A percentile compares a stretch with the other conserved stretches of the same genome.
Evolutionary conservation across 441 rosid genomes (phyloP).

Genomic region (Erysimum cheiri): DNA sequence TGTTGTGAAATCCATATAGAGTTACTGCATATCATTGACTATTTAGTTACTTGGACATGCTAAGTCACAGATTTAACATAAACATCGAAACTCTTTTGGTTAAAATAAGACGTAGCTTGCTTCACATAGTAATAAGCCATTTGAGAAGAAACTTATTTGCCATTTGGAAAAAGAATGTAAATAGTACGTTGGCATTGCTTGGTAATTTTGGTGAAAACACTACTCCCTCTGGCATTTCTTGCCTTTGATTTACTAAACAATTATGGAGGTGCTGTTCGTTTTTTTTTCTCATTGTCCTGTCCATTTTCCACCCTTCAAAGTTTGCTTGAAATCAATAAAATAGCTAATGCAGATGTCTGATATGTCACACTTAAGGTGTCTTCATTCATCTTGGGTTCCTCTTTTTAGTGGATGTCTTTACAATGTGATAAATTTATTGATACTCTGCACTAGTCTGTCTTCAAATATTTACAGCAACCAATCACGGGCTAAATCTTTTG

Average conservation of each 20-base stretch:
- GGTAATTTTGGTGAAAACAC: constrained; percentile 21
- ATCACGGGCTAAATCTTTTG: constrained; percentile 17
- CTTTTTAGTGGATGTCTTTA: constrained; percentile 4
- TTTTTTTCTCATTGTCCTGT: constrained; percentile 16
- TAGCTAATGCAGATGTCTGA: constrained; percentile 23
- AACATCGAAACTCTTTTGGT: constrained; percentile 24
- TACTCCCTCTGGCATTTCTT: constrained; percentile 17
- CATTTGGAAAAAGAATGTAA: constrained; percentile 1
- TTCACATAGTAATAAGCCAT: constrained; percentile 15
- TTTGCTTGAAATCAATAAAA: constrained; percentile 23
- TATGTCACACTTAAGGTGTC: constrained; percentile 16
- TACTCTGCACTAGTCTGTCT: constrained; percentile 8
- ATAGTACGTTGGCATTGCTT: constrained; percentile 9
- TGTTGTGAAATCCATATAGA: constrained; percentile 9
- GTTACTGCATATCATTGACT: constrained; percentile 19
- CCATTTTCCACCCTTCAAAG: constrained; percentile 1
- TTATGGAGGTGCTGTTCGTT: constrained; percentile 15
- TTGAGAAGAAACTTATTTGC: constrained; percentile 9
- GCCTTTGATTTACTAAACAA: constrained; percentile 2
- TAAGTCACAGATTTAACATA: constrained; percentile 11
- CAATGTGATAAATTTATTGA: constrained; percentile 11
- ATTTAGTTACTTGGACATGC: constrained; percentile 27
- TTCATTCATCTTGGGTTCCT: constrained; percentile 9
- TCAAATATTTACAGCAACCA: constrained; percentile 23
- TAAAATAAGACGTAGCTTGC: constrained; percentile 11